Percentiles rank a stretch among this genome's conserved stretches.
These are phyloP conservation scores for Ophiostoma tasmaniense DNA, from an alignment of 2,329 filamentous ascomycete genomes.

Conservation along the genomic window DNA sequence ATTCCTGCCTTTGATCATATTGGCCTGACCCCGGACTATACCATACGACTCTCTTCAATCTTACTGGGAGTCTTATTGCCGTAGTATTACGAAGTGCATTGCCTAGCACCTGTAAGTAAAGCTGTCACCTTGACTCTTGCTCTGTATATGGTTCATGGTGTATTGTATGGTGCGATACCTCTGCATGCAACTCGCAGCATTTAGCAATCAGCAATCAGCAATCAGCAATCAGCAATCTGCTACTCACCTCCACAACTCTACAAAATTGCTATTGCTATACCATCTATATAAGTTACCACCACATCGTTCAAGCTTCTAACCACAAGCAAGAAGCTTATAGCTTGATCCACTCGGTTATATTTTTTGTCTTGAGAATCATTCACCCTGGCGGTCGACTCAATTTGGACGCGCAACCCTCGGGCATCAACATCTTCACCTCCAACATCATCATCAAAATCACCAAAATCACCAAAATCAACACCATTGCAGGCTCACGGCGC, in stretches of 20 bases:
- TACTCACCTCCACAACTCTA: neutral
- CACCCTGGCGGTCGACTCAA: constrained; percentile 24
- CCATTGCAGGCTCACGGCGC: neutral
- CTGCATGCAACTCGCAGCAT: neutral
- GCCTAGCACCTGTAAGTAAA: neutral
- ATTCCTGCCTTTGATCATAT: neutral
- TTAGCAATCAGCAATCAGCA: neutral
- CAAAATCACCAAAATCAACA: too few species aligned
- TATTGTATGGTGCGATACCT: too few species aligned
- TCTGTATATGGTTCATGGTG: too few species aligned
- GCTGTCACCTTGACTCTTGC: neutral
- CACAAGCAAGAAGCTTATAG: neutral
- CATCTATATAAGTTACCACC: neutral
- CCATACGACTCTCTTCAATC: neutral
- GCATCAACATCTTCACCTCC: neutral
- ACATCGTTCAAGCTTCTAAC: neutral
- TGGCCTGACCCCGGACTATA: neutral
- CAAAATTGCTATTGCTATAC: neutral
- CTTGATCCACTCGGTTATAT: neutral
- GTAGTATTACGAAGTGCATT: neutral
- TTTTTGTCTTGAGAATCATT: neutral
- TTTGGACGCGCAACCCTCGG: constrained; percentile 15
- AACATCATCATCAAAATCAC: neutral
- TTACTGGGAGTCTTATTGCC: neutral
- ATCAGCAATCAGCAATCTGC: neutral